These are phyloP conservation scores for Flaveria trinervia DNA, from an alignment of 129 eudicot genomes.

Conservation along the genomic window DNA sequence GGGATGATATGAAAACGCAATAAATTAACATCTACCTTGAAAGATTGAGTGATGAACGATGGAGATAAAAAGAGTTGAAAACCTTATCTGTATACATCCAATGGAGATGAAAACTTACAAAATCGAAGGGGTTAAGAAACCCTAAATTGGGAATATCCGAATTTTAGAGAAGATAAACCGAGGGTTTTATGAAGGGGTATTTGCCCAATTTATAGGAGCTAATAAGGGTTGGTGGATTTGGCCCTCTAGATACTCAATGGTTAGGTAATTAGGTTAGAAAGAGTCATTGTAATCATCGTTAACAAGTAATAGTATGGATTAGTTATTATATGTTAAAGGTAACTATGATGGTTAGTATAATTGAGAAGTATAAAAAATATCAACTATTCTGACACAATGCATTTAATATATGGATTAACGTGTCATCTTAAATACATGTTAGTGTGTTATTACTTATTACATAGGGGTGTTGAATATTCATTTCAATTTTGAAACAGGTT, in stretches of 20 bases:
- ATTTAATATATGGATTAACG: no score
- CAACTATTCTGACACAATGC: no score
- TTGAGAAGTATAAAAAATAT: no score
- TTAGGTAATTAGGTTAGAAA: background rate
- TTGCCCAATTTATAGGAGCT: background rate
- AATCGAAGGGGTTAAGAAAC: conserved; percentile 16
- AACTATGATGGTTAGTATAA: no score
- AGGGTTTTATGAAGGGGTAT: background rate
- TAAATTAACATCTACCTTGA: conserved; percentile 19
- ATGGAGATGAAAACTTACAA: conserved; percentile 19
- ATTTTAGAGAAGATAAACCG: background rate
- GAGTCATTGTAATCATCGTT: no score
- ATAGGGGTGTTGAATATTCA: no score
- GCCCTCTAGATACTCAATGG: background rate
- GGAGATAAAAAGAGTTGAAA: conserved; percentile 9
- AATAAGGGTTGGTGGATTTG: background rate
- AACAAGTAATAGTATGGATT: no score
- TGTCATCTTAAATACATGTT: no score
- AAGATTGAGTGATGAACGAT: background rate
- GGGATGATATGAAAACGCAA: background rate
- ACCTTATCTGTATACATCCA: conserved; percentile 26
- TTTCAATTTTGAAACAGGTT: no score
- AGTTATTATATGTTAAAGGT: no score
- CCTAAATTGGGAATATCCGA: conserved; percentile 30
- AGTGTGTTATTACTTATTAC: no score